Base-by-base conservation (phyloP, 2,329 filamentous ascomycete genomes). In the Celoporthe dispersa region DNA sequence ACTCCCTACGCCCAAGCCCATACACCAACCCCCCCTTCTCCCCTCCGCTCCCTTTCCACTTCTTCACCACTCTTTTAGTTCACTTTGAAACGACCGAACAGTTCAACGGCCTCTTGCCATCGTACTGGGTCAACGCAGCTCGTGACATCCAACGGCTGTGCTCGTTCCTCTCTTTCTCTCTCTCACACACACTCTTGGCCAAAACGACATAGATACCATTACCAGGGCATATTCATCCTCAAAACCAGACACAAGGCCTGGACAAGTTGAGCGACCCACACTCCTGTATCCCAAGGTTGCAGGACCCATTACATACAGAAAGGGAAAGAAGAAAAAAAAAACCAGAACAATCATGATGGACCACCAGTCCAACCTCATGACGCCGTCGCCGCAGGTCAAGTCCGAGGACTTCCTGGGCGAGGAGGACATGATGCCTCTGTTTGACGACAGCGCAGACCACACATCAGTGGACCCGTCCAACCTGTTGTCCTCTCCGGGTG, bases 391-490 rank as follows among this genome's bases (percentile, higher is more conserved):
- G 51, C 76, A 80, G 70, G 76, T 85, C 78, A 87, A 88, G 78
- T 82, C 86, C 73, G 85, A 88, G 78, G 75, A 81, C 70, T 88
- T 86, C 55, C 86, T 86, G 2, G 79, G 84, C 77, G 86, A 88
- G 2, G 81, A 83, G 72, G 84, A 87, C 70, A 78, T 80, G 72
- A 85, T 83, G 76, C 78, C 85, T 16, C 83, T 85, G 2, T 81
- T 88, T 39, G 87, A 88, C 75, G 75, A 88, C 76, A 75, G 75
- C 69, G 31, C 75, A 41, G 75, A 75, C 44, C 67, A 69, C 28
- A 75, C 80, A 14, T 73, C 78, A 11, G 77, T 84, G 70, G 81
- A 85, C 72, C 82, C 84, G 2, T 76, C 83, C 71, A 84, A 86
- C 35, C 81, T 86, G 75, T 25, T 57, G 39, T 51, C 57, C 31